Base-by-base conservation (phyloP, 106 monocot genomes). In the Gastrodia elata region DNA sequence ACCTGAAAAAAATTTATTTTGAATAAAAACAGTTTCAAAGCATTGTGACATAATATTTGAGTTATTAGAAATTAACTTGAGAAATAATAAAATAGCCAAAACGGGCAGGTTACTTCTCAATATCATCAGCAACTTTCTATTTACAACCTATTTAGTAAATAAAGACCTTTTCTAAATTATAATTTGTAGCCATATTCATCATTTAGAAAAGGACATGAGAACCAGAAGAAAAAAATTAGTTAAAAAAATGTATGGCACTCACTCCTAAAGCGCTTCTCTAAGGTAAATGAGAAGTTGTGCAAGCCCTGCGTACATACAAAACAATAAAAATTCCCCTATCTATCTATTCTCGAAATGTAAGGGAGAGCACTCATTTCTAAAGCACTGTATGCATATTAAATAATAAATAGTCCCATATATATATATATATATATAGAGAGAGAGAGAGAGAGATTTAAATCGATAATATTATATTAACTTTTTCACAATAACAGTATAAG, bases 1-100 rank as follows among this genome's bases (percentile, higher is more conserved):
- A 93, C 93, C 98, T 99, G 77, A 42, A 64, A 8, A 71, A 46
- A 32, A 65, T n/a, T 34, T 67, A 37, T 37, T 34, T 67, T 67
- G 67, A 37, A 67, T 16, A 9, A 16, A 35, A 18, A 67, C 0
- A 37, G 36, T 3, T 36, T 35, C 13, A n/a, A 30, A 67, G 27
- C 61, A 28, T n/a, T 32, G 26, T 26, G 61, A 32, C 32, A 36
- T 37, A 20, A 37, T 67, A 4, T 20, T 37, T 6, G n/a, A 37
- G 2, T 14, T 38, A 67, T 67, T 34, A 3, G 20, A 1, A 36
- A 67, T 67, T 67, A 16, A 36, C 8, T 36, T 15, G 2, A 20
- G 16, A 67, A 37, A 20, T 30, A 11, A 28, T 61, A 61, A 67
- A 36, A 67, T 36, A 67, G n/a, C 3, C 28, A 61, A 30, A 13